Base-by-base conservation (phyloP, 192 early-diverging fungal species). In the Coemansia interrupta region DNA sequence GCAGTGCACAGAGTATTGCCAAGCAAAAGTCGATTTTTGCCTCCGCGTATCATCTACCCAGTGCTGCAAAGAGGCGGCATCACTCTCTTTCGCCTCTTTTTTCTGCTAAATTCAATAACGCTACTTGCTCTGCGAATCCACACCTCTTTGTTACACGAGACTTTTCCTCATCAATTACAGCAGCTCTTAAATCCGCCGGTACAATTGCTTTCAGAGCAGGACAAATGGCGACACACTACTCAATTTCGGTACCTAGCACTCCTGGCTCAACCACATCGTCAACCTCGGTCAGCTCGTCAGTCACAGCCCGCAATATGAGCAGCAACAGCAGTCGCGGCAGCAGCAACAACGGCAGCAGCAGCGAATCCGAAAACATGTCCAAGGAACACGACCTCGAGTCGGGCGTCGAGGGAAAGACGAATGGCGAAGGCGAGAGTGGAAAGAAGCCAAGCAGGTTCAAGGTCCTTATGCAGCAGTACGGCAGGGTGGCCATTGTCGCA, bases 381-480 rank as follows among this genome's bases (percentile, higher is more conserved):
- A 42, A 29, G 45, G 49, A 64, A 28, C 36, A 46, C 17, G 63
- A 64, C 63, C 47, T 64, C 47, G 71, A 64, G 26, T 52, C 48
- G 56, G 64, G 58, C 6, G 42, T 54, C 20, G 61, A 71, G 23
- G 29, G 36, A 20, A 36, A 20, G 23, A 36, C 40, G 10, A 12
- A 26, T 4, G 23, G 40, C 30, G 40, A 44, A 39, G 47, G 48
- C 39, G 50, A 65, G 40, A 48, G 64, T 11, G 71, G 48, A 29
- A 80, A 80, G 64, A 80, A 80, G 64, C 73, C 63, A 9, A 64
- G 66, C 51, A 60, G 65, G 60, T 67, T 80, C 48, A 60, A 64
- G 38, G 63, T 78, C 55, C 69, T 82, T 32, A 69, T 73, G 63
- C 70, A 78, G 65, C 78, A 82, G 64, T 82, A 82, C 50, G 80